Base-by-base conservation (phyloP, 495 filamentous ascomycete genomes). In the Schizothecium vesticola region DNA sequence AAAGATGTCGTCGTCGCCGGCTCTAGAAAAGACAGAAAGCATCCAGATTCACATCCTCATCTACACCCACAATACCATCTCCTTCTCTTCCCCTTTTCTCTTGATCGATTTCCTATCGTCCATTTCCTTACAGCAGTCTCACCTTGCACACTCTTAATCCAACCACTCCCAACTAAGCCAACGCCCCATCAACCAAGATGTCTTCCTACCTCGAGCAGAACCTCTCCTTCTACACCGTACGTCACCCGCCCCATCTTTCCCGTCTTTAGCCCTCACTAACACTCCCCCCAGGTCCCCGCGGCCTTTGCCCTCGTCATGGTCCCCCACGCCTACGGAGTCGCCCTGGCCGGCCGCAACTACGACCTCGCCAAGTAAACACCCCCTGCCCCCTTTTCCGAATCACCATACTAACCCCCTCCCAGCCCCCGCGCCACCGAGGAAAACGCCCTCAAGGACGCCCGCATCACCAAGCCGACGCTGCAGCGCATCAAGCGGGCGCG, bases 171-270 rank as follows among this genome's bases (percentile, higher is more conserved):
- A 51, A 43, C 36, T 16, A 51, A 51, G 8, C 36, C 36, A 51
- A 4, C 36, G 8, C 36, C 16, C 16, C 43, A 51, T 8, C 43
- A 16, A 16, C n/a, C 43, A 51, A n/a, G 3, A 51, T 51, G 43
- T 51, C 43, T 51, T 51, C 43, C 16, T 51, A 51, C 43, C 19
- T 51, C 43, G 43, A 51, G 43, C 43, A 51, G 43, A 77, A 84
- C 70, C 74, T 80, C 66, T 85, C 83, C 28, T 78, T 82, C 69
- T 83, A 81, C 71, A 77, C 82, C 19, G 80, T 85, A 64, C 64
- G 78, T 71, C 55, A 33, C 23, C 24, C n/a, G 24, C 22, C 13
- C 57, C 12, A 24, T 13, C 9, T 11, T 22, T 26, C 31, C 12
- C 43, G 33, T 19, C 7, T 23, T 1, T 56, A n/a, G 2, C 29